Percentiles rank a stretch among this genome's conserved stretches.
phyloP scores from a whole-genome alignment of 257 asterid species.

The Gardenia jasminoides region DNA sequence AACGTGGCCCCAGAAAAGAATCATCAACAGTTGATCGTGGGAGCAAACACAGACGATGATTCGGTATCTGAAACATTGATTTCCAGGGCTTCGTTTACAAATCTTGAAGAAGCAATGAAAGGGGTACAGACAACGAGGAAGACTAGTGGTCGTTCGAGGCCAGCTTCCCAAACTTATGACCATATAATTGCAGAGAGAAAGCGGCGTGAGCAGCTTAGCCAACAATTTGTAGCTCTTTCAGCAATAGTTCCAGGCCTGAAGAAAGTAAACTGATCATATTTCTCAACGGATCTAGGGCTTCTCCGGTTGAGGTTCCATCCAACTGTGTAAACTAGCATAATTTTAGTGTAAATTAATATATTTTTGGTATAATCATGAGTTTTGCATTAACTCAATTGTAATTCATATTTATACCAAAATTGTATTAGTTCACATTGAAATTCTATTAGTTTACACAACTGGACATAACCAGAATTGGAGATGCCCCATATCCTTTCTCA shows the following conservation, averaged over 20 bases:
- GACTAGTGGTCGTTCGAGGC: not conserved
- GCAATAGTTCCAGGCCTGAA: slow-evolving; percentile 29
- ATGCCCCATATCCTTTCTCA: too few relatives aligned
- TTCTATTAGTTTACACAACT: too few relatives aligned
- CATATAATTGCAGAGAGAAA: slow-evolving; percentile 25
- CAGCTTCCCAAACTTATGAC: slow-evolving; percentile 19
- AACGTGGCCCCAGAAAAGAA: not conserved
- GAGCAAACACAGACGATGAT: slow-evolving; percentile 12
- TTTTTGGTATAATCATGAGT: too few relatives aligned
- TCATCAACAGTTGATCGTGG: not conserved
- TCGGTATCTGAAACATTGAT: slow-evolving; percentile 7
- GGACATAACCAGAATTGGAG: too few relatives aligned
- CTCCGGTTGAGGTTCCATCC: too few relatives aligned
- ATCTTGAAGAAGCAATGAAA: slow-evolving; percentile 1
- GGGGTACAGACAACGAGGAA: not conserved
- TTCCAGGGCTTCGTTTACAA: not conserved
- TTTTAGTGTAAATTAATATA: too few relatives aligned
- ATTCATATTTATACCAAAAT: too few relatives aligned
- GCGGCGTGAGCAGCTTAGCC: slow-evolving; percentile 31
- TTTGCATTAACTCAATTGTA: too few relatives aligned
- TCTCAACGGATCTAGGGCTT: too few relatives aligned
- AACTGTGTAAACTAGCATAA: too few relatives aligned
- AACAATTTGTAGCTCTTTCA: slow-evolving; percentile 22
- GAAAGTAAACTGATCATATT: slow-evolving; percentile 15
- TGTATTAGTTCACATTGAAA: too few relatives aligned